Evolutionary conservation across 2,329 filamentous ascomycete genomes (phyloP).

Genomic region (Xylariomycetidae sp.): DNA sequence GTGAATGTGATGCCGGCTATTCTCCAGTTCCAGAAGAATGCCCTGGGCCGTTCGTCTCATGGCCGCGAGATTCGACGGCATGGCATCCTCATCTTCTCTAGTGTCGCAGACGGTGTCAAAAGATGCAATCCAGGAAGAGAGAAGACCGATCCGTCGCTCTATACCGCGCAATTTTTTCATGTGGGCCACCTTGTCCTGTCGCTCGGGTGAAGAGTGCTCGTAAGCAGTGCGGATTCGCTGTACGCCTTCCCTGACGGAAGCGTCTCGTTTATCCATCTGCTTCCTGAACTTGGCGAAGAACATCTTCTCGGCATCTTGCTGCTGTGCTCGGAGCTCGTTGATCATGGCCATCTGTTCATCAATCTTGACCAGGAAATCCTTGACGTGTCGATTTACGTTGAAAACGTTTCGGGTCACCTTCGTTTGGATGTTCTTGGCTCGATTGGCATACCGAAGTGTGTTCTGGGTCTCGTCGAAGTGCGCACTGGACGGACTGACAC

Average conservation of each 20-base stretch:
- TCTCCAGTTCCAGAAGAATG: slow-evolving; percentile 82
- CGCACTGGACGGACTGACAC: slow-evolving; percentile 90
- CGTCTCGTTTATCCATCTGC: slow-evolving; percentile 79
- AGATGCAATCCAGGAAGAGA: slow-evolving; percentile 90
- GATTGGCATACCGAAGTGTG: slow-evolving; percentile 92
- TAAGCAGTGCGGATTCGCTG: slow-evolving; percentile 77
- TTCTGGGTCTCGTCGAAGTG: slow-evolving; percentile 99
- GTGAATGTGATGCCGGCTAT: slow-evolving; percentile 85
- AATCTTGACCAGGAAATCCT: slow-evolving; percentile 98
- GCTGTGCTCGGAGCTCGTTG: slow-evolving; percentile 88
- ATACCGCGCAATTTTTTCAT: slow-evolving; percentile 81
- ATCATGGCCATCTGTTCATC: slow-evolving; percentile 98
- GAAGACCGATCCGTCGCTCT: slow-evolving; percentile 75
- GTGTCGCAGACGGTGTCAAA: slow-evolving; percentile 80
- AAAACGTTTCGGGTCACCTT: slow-evolving; percentile 99
- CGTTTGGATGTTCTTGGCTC: slow-evolving; percentile 98
- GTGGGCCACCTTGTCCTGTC: slow-evolving; percentile 71
- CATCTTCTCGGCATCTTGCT: slow-evolving; percentile 78
- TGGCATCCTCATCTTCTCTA: slow-evolving; percentile 61
- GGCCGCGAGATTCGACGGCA: slow-evolving; percentile 63
- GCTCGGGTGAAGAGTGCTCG: slow-evolving; percentile 71
- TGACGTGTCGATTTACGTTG: slow-evolving; percentile 98
- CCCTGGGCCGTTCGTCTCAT: slow-evolving; percentile 88
- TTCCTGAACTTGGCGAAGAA: slow-evolving; percentile 89
- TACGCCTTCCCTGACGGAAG: slow-evolving; percentile 71